These are phyloP conservation scores for Neltuma alba DNA, from an alignment of 306 rosid genomes.

Conservation along the genomic window DNA sequence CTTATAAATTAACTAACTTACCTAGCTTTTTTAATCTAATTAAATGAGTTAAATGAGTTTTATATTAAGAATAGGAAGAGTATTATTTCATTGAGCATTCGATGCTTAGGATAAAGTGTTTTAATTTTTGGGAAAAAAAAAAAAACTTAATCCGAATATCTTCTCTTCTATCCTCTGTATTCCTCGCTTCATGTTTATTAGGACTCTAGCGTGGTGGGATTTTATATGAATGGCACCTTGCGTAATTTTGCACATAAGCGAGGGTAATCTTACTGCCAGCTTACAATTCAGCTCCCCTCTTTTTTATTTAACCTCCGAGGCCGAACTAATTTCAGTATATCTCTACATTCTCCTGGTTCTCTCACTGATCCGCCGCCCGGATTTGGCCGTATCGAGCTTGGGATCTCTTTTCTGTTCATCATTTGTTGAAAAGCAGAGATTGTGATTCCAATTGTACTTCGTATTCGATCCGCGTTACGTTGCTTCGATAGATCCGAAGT, in stretches of 20 bases:
- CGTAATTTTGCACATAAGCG: conserved; percentile 42
- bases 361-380: conserved; percentile 46
- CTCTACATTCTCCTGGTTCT: background rate
- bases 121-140: too few relatives aligned
- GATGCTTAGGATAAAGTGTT: too few relatives aligned
- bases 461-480: conserved; percentile 9
- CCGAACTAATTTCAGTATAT: background rate
- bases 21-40: too few relatives aligned
- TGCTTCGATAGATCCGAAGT: conserved; percentile 39
- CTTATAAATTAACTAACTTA: too few relatives aligned
- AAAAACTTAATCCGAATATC: too few relatives aligned
- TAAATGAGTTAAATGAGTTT: too few relatives aligned
- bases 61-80: too few relatives aligned
- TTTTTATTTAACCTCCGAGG: conserved; percentile 14
- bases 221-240: conserved; percentile 25
- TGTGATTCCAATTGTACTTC: conserved; percentile 9
- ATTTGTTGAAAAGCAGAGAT: background rate
- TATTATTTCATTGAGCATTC: too few relatives aligned
- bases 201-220: background rate
- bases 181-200: background rate
- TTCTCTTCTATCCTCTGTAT: too few relatives aligned
- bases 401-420: conserved; percentile 18
- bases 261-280: conserved; percentile 7
- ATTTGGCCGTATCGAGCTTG: background rate
- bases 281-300: background rate